A percentile compares a stretch with the other conserved stretches of the same genome.
phyloP scores from a whole-genome alignment of 139 green algal genomes.

The Volvox africanus region DNA sequence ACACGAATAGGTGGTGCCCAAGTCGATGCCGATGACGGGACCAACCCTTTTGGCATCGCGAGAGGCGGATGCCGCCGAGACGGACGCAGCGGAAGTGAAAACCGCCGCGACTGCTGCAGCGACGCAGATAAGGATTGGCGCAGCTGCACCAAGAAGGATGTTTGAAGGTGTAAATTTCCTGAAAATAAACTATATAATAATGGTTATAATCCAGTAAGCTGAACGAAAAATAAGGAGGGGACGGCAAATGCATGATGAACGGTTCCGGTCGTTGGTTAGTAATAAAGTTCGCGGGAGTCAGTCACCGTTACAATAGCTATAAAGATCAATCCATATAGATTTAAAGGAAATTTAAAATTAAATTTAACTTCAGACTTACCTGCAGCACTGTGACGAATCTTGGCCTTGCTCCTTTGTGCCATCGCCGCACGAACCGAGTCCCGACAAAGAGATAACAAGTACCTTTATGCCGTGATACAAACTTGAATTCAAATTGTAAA shows the following conservation, averaged over 20 bases:
- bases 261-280: background rate
- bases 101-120: background rate
- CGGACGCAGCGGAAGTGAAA: background rate
- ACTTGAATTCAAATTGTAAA: too few species aligned
- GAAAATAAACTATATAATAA: background rate
- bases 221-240: background rate
- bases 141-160: background rate
- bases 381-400: background rate
- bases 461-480: background rate
- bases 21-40: slow-evolving; percentile 80
- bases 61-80: background rate
- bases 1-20: slow-evolving; percentile 93
- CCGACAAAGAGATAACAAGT: too few species aligned
- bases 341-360: background rate
- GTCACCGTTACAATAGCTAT: background rate
- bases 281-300: background rate
- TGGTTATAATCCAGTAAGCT: background rate
- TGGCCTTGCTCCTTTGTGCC: background rate
- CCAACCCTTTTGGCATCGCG: background rate
- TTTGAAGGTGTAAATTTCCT: background rate
- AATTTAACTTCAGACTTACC: background rate
- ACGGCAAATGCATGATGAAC: background rate
- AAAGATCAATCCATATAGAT: too few species aligned
- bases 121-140: background rate
- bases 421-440: background rate